Percentiles rank a stretch among this genome's conserved stretches.
These are phyloP conservation scores for Alternaria triticina DNA, from an alignment of 2,329 filamentous ascomycete genomes.

Conservation along the genomic window DNA sequence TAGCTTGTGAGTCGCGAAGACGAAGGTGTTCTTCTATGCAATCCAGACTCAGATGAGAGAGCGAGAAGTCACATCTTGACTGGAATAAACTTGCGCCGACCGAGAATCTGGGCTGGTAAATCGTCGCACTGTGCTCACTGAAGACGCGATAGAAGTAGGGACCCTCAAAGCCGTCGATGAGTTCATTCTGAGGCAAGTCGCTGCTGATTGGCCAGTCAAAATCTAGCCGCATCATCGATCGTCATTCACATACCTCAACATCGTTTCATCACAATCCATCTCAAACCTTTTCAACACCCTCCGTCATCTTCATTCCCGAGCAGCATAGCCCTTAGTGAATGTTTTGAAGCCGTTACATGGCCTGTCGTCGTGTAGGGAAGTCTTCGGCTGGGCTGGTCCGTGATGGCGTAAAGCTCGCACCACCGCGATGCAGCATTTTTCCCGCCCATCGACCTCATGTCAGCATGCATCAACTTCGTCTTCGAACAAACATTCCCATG, in stretches of 20 bases:
- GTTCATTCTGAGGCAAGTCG: not conserved
- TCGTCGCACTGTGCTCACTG: not conserved
- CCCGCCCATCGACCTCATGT: not conserved
- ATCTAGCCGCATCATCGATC: not conserved
- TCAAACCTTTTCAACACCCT: not conserved
- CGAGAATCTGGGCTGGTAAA: not conserved
- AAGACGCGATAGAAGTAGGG: constrained; percentile 3
- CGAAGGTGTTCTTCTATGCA: not conserved
- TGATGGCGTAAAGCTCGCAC: constrained; percentile 11
- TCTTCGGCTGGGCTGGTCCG: not conserved
- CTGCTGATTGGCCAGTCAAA: not conserved
- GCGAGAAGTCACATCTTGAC: accelerated
- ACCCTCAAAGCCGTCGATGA: not conserved
- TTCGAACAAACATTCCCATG: not conserved
- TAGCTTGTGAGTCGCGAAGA: not conserved
- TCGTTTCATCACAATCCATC: not conserved
- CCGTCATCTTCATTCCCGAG: not conserved
- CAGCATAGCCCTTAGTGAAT: not conserved
- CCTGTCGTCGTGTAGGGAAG: not conserved
- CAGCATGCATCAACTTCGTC: not conserved
- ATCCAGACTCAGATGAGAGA: not conserved
- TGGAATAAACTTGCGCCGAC: not conserved
- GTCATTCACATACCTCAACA: not conserved
- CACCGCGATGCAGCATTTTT: not conserved
- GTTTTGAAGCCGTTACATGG: not conserved